phyloP scores from a whole-genome alignment of 805 yeast genomes.

The Barnettozyma sp. region DNA sequence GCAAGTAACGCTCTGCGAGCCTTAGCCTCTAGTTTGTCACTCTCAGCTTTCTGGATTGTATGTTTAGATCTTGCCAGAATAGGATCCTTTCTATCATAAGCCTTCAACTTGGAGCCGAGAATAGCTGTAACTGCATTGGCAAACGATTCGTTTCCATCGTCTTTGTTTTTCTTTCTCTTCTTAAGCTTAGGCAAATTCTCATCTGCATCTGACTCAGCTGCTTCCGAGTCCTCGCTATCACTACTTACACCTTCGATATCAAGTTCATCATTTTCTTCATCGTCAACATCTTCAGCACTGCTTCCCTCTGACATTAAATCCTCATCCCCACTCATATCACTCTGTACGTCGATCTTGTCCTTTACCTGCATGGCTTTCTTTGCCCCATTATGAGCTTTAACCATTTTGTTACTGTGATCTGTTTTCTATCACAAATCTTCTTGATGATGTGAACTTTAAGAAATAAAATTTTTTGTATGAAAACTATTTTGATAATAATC shows the following conservation, averaged over 20 bases:
- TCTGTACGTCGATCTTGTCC: too few species aligned
- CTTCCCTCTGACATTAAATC: too few species aligned
- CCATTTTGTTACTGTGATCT: too few species aligned
- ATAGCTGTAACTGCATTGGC: slow-evolving; percentile 81
- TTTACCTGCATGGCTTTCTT: too few species aligned
- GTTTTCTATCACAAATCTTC: too few species aligned
- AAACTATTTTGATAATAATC: too few species aligned
- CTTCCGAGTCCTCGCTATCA: slow-evolving; percentile 13
- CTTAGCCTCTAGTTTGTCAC: slow-evolving; percentile 74
- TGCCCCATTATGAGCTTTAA: too few species aligned
- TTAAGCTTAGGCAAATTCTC: slow-evolving; percentile 40
- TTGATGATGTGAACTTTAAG: too few species aligned
- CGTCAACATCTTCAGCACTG: too few species aligned
- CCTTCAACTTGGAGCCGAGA: slow-evolving; percentile 77
- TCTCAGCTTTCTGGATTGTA: slow-evolving; percentile 63
- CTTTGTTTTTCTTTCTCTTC: slow-evolving; percentile 49
- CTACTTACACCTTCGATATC: slow-evolving; percentile 9
- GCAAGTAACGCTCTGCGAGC: slow-evolving; percentile 64
- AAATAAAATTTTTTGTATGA: too few species aligned
- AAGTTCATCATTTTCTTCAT: too few species aligned
- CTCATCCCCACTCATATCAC: too few species aligned
- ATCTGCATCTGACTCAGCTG: slow-evolving; percentile 27
- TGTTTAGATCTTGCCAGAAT: slow-evolving; percentile 79
- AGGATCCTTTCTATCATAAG: slow-evolving; percentile 85
- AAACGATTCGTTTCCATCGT: slow-evolving; percentile 71